Evolutionary conservation across 305 asterid genomes (phyloP), one percentile per base, ranked within the genome.

Genomic region (Lippia alba): DNA sequence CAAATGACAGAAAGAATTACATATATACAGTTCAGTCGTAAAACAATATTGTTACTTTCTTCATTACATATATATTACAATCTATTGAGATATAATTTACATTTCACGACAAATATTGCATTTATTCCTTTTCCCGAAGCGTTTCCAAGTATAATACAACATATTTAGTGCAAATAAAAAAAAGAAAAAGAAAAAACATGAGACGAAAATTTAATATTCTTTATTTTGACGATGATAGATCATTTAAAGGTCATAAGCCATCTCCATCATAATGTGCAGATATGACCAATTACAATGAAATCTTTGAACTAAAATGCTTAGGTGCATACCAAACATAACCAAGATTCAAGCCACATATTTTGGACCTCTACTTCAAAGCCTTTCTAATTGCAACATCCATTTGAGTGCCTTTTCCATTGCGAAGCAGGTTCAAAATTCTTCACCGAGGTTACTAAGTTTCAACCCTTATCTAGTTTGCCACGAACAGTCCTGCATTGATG

Each of bases 401-500:
- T 16, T 12, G 18, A 56, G 36, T 9, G 17, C 68, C 19, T 54
- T 51, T 61, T 51, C 30, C 57, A 39, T 49, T 17, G 67, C 58
- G 32, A 24, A 8, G 55, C 19, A 64, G 72, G 61, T 56, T 73
- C 61, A 18, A 20, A 36, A 34, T 58, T 56, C 76, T 65, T 73
- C 68, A 20, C 48, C 32, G 40, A 19, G 59, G 41, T 55, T 34
- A 18, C 14, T 30, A 16, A 8, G 55, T n/a, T 56, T 44, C 8
- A 15, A 15, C 30, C 18, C 39, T 55, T 41, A 17, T 16, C 36
- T 17, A 55, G 71, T 19, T 45, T 41, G 66, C 71, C 51, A 33
- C 66, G 44, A 24, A 17, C 4, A 16, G 45, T 45, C 71, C 76
- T 73, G 64, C 78, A 73, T 20, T 8, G 12, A 56, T 73, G 16